Conservation (phyloP, 2,329 filamentous ascomycete genomes). For the Penicillium glabrum region DNA sequence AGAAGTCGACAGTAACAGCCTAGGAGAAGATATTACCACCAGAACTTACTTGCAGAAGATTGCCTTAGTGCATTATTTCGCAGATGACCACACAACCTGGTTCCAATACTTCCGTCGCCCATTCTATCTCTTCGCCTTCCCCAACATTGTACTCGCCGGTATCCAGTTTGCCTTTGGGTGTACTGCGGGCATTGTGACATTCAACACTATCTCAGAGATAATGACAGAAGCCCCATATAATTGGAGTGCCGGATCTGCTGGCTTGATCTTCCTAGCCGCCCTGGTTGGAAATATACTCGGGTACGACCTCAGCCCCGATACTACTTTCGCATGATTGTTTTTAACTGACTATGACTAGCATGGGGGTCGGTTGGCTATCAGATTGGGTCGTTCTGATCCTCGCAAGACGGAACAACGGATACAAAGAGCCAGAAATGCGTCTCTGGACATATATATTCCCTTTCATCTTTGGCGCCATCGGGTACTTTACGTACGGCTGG, state of each 20-base stretch:
- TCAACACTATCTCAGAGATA: slow-evolving; percentile 38
- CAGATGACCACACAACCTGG: slow-evolving; percentile 38
- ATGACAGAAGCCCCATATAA: slow-evolving; percentile 40
- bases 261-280: slow-evolving; percentile 33
- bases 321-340: neutral
- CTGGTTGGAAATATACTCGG: slow-evolving; percentile 35
- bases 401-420: slow-evolving; percentile 34
- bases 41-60: slow-evolving; percentile 25
- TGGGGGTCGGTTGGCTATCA: slow-evolving; percentile 37
- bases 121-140: slow-evolving; percentile 41
- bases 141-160: slow-evolving; percentile 40
- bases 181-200: slow-evolving; percentile 42
- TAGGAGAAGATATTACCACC: slow-evolving; percentile 19
- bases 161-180: slow-evolving; percentile 44
- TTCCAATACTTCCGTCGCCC: slow-evolving; percentile 43
- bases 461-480: slow-evolving; percentile 33
- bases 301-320: slow-evolving; percentile 3
- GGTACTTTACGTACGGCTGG: slow-evolving; percentile 43
- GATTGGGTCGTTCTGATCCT: slow-evolving; percentile 35
- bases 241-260: slow-evolving; percentile 35
- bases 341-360: slow-evolving; percentile 18
- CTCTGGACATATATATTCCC: slow-evolving; percentile 37
- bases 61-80: slow-evolving; percentile 25
- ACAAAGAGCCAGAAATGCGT: slow-evolving; percentile 41
- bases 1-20: slow-evolving; percentile 15